phyloP scores from a whole-genome alignment of 2,329 filamentous ascomycete species.

The Aspergillus sojae region DNA sequence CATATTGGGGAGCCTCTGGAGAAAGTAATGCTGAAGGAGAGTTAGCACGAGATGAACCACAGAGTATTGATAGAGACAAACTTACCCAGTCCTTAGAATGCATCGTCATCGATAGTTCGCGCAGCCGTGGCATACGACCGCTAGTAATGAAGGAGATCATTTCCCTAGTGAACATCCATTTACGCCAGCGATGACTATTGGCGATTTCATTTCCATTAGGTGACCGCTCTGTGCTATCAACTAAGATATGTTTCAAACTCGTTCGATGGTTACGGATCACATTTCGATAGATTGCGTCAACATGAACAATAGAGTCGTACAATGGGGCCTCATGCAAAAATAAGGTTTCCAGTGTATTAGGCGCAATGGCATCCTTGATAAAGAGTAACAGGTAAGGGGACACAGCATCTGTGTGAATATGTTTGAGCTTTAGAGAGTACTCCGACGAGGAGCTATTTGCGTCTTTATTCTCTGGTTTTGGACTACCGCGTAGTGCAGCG shows the following conservation, averaged over 20 bases:
- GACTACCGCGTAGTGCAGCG: conserved; percentile 9
- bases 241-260: conserved; percentile 72
- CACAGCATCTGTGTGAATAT: conserved; percentile 74
- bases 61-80: conserved; percentile 11
- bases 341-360: conserved; percentile 76
- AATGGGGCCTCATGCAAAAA: conserved; percentile 70
- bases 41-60: conserved; percentile 12
- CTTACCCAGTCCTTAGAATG: conserved; percentile 79
- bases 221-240: conserved; percentile 68
- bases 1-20: conserved; percentile 72
- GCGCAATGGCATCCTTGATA: conserved; percentile 74
- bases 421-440: conserved; percentile 69
- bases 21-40: conserved; percentile 68
- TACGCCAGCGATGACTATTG: conserved; percentile 57
- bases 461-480: conserved; percentile 14
- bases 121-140: conserved; percentile 71
- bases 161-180: conserved; percentile 72
- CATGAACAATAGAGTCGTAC: conserved; percentile 61
- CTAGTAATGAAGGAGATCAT: conserved; percentile 74
- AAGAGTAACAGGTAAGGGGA: conserved; percentile 71
- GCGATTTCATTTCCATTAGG: conserved; percentile 41
- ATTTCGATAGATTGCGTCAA: conserved; percentile 72
- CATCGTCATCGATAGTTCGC: conserved; percentile 72
- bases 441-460: conserved; percentile 36
- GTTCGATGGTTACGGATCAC: conserved; percentile 70